Evolutionary conservation across 176 grass and related monocot species (phyloP), one percentile per base, ranked within the genome.

Genomic region (Avena eriantha): DNA sequence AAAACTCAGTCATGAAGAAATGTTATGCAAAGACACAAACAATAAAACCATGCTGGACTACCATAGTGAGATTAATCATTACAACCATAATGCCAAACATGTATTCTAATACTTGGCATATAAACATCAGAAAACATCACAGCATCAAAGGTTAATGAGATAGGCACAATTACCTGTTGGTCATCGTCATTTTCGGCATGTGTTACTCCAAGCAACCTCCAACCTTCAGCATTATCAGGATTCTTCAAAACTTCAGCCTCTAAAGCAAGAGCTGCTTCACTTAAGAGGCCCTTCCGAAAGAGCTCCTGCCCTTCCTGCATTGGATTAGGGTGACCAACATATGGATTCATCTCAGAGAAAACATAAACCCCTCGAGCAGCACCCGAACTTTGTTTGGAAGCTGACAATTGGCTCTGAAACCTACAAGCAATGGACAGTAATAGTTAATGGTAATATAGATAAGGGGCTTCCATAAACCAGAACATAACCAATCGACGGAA

Each of bases 151-250:
- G 17, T 69, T 58, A 58, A 76, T 50, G 33, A 53, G 67, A 76
- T 69, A 86, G 8, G 76, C 14, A 61, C 24, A 85, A 69, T 88
- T 56, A 99, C 97, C 97, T 96, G 97, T 80, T 99, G 92, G 54
- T 99, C 97, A 69, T 99, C 97, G 83, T 99, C 97, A 84, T 99
- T 99, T 94, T 99, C 97, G 8, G 97, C 97, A 87, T 99, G 94
- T 85, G 97, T 96, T 89, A 92, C 80, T 50, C 97, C 97, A 75
- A 99, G 89, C 90, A 99, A 90, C 82, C 94, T 94, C 97, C 97
- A 99, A 68, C 93, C 97, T 93, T 99, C 97, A 81, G 87, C 49
- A 56, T 99, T 99, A 85, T 99, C 94, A 85, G 94, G 92, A 88
- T 99, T 96, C 72, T 99, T 99, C 83, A 99, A 48, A 76, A 99